Evolutionary conservation across 1,139 yeast genomes (phyloP), one percentile per base, ranked within the genome.

Genomic region (Torulaspora pretoriensis): DNA sequence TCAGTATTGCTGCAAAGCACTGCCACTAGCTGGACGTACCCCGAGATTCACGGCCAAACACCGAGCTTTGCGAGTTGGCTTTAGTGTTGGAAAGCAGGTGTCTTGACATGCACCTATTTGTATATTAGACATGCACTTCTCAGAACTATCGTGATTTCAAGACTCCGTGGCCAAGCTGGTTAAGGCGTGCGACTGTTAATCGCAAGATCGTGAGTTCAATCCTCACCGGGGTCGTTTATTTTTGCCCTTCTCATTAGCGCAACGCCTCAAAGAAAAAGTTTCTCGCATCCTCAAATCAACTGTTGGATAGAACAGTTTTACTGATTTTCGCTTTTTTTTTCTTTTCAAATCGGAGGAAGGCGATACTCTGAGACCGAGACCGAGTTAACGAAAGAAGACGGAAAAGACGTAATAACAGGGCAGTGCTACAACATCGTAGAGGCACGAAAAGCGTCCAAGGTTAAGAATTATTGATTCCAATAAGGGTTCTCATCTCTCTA

Each of bases 101-200:
- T 17, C 4, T 4, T 17, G 19, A 17, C 19, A 17, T 3, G 19
- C 19, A 3, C 19, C 4, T 4, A 4, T 17, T 17, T 3, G 19
- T 17, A 17, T 17, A 4, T 4, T 17, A 17, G 19, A 17, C 19
- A 17, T 3, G 22, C 22, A n/a, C n/a, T n/a, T n/a, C n/a, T n/a
- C n/a, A n/a, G 3, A 17, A 10, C 22, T 14, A 27, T 27, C 29
- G 29, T n/a, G 5, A 16, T 29, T 29, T 9, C n/a, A 6, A 14
- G 48, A 60, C 64, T 60, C 54, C 64, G 56, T 60, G 64, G 64
- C 64, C 64, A 60, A 60, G 64, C 59, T 60, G 64, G 64, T 60
- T 59, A 60, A 60, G 64, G 63, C 64, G 64, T 60, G 63, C 63
- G 64, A 60, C 63, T 60, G 63, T 60, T 60, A 59, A 58, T 59